phyloP scores from a whole-genome alignment of 129 eudicot genomes.

The Arctium minus region DNA sequence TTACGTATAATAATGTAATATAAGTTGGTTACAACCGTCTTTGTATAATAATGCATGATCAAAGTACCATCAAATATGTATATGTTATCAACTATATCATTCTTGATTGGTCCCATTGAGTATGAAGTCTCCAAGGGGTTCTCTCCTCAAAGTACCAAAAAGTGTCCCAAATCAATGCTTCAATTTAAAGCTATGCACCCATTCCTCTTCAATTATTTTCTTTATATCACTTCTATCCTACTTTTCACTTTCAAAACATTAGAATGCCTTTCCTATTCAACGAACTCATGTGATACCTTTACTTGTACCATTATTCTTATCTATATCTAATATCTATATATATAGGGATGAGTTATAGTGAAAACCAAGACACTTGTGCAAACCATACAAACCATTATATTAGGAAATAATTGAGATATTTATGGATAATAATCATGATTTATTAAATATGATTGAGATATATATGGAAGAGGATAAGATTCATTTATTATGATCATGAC shows the following conservation, averaged over 20 bases:
- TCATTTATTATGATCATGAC: too few relatives aligned
- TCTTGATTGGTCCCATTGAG: conserved; percentile 2
- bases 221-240: conserved; percentile 19
- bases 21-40: neutral
- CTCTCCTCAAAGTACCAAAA: conserved; percentile 14
- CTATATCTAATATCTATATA: too few relatives aligned
- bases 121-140: neutral
- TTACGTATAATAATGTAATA: too few relatives aligned
- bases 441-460: too few relatives aligned
- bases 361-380: too few relatives aligned
- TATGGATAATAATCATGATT: too few relatives aligned
- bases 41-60: neutral
- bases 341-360: too few relatives aligned
- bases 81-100: neutral
- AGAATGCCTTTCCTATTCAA: conserved; percentile 16
- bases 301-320: neutral
- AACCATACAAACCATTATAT: too few relatives aligned
- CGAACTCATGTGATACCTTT: conserved; percentile 5
- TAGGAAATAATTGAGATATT: too few relatives aligned
- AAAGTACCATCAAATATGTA: neutral
- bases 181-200: conserved; percentile 25
- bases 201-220: conserved; percentile 24
- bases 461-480: too few relatives aligned
- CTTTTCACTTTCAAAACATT: conserved; percentile 18
- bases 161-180: conserved; percentile 21